These are phyloP conservation scores for Serendipita sp. DNA, from an alignment of 768 basidiomycete species.

Conservation along the genomic window DNA sequence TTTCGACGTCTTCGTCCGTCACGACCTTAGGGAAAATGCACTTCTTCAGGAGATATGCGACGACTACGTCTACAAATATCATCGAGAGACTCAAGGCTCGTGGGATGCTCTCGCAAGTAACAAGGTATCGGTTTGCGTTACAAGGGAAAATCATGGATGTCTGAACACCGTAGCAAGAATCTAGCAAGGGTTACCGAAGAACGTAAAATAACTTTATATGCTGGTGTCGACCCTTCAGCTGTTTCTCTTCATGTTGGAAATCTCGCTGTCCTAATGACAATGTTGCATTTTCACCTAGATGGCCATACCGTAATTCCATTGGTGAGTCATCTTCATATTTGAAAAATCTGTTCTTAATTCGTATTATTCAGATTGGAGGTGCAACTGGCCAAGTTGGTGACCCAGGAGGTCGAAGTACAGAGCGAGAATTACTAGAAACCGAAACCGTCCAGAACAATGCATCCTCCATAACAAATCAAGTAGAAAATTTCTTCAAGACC, in stretches of 20 bases:
- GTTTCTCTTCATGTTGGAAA: constrained; percentile 84
- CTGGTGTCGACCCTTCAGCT: constrained; percentile 88
- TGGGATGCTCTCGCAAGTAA: background rate
- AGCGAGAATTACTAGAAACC: constrained; percentile 51
- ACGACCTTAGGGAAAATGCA: background rate
- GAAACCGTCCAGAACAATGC: constrained; percentile 52
- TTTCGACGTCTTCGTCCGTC: background rate
- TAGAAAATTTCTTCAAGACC: constrained; percentile 55
- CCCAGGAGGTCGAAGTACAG: constrained; percentile 75
- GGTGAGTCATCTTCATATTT: constrained; percentile 29
- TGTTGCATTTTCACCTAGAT: constrained; percentile 75
- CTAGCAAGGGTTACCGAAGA: background rate
- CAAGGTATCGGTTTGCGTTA: background rate
- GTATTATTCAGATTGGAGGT: constrained; percentile 63
- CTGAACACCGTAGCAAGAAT: background rate
- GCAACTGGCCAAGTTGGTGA: constrained; percentile 96
- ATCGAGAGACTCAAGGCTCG: background rate
- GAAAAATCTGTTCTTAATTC: constrained; percentile 4
- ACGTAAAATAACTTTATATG: constrained; percentile 38
- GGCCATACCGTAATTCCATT: constrained; percentile 75
- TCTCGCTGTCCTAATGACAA: constrained; percentile 67
- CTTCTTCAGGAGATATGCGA: background rate
- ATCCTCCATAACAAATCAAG: constrained; percentile 37
- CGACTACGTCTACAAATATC: background rate
- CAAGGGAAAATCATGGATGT: background rate